A percentile compares a stretch with the other conserved stretches of the same genome.
These are phyloP conservation scores for Tylopilus subfusipes DNA, from an alignment of 768 basidiomycete genomes.

Conservation along the genomic window DNA sequence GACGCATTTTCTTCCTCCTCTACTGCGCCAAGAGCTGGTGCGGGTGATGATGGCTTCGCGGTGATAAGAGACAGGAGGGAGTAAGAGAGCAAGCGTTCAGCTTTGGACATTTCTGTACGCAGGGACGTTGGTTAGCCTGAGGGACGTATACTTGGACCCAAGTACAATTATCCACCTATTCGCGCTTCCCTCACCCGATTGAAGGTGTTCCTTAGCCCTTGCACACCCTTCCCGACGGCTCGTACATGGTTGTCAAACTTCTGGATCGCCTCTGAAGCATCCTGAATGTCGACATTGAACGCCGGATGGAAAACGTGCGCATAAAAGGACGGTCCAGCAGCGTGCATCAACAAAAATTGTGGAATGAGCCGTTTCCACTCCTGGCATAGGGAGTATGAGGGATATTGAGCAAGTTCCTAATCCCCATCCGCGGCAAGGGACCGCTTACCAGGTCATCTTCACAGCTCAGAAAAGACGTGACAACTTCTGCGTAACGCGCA, in stretches of 20 bases:
- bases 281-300: constrained; percentile 77
- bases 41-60: constrained; percentile 54
- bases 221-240: constrained; percentile 67
- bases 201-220: constrained; percentile 61
- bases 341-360: constrained; percentile 53
- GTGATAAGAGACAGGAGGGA: constrained; percentile 74
- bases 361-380: constrained; percentile 70
- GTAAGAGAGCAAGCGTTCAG: constrained; percentile 70
- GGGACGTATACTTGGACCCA: neutral
- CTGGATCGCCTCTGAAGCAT: constrained; percentile 55
- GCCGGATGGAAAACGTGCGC: constrained; percentile 79
- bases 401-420: neutral
- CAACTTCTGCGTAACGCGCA: constrained; percentile 71
- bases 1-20: constrained; percentile 44
- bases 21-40: constrained; percentile 44
- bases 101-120: constrained; percentile 70
- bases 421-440: neutral
- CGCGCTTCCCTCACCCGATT: constrained; percentile 60
- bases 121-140: neutral
- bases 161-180: constrained; percentile 45
- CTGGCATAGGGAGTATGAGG: constrained; percentile 33
- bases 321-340: constrained; percentile 75
- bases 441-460: constrained; percentile 70
- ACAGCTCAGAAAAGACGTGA: constrained; percentile 76
- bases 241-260: constrained; percentile 64